A percentile compares a stretch with the other conserved stretches of the same genome.
Conservation (phyloP, 2,329 filamentous ascomycete species). For the Phaeosphaeriaceae sp. region DNA sequence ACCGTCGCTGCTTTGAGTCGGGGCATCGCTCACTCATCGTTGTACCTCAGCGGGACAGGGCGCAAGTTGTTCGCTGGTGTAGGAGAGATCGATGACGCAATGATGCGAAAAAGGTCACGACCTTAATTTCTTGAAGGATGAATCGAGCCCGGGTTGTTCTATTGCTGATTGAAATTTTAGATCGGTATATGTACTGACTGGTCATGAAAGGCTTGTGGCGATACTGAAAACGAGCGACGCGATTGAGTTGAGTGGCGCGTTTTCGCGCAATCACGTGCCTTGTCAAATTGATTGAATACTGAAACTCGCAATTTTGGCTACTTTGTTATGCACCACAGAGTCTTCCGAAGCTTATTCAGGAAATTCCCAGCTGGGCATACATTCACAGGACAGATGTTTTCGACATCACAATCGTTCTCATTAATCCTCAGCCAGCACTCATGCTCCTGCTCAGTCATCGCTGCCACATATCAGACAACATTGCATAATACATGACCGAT, state of each 20-base stretch:
- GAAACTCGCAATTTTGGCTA: too few species aligned
- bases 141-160: background rate
- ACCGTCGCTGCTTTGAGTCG: constrained; percentile 53
- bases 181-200: background rate
- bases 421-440: background rate
- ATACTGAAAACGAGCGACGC: background rate
- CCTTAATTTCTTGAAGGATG: background rate
- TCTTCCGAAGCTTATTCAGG: background rate
- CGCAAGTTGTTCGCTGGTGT: background rate
- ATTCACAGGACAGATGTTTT: background rate
- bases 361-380: background rate
- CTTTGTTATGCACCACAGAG: background rate
- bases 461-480: background rate
- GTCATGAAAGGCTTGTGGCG: background rate
- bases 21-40: constrained; percentile 25
- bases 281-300: background rate
- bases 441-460: background rate
- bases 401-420: background rate
- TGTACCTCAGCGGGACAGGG: background rate
- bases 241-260: constrained; percentile 8
- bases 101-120: background rate
- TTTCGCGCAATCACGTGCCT: constrained; percentile 20
- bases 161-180: background rate
- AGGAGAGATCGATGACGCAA: constrained; percentile 36
- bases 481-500: background rate